Percentiles rank a stretch among this genome's conserved stretches.
These are phyloP conservation scores for Lepidium didymum DNA, from an alignment of 345 rosid species.

Conservation along the genomic window DNA sequence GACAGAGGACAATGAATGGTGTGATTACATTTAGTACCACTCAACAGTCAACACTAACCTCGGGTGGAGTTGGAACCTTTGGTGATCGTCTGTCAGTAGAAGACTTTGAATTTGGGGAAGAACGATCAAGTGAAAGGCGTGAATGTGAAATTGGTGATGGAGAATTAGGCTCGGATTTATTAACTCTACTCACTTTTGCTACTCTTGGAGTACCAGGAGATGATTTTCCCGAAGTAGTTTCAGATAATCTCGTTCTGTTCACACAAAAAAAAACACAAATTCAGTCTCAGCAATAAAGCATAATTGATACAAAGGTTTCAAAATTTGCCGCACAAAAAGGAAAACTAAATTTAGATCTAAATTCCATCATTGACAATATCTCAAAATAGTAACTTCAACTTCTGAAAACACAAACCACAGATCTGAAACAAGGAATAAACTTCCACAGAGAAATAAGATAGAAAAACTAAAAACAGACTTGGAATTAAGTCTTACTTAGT, in stretches of 20 bases:
- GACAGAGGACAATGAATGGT: neutral
- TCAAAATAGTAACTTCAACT: conserved; percentile 19
- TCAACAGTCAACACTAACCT: conserved; percentile 30
- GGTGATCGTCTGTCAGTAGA: conserved; percentile 57
- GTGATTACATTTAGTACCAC: neutral
- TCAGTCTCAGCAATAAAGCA: neutral
- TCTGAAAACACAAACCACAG: neutral
- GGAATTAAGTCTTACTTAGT: conserved; percentile 22
- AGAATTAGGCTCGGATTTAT: conserved; percentile 58
- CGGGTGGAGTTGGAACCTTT: conserved; percentile 57
- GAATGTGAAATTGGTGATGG: conserved; percentile 50
- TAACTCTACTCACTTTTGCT: conserved; percentile 41
- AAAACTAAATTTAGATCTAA: neutral
- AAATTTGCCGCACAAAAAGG: neutral
- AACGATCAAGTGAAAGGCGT: conserved; percentile 64
- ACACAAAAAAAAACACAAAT: neutral
- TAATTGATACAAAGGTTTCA: neutral
- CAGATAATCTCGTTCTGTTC: conserved; percentile 63
- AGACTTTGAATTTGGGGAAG: conserved; percentile 66
- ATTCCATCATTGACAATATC: conserved; percentile 13
- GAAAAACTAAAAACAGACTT: neutral
- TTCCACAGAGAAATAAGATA: neutral
- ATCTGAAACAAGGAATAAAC: conserved; percentile 1
- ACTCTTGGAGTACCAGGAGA: conserved; percentile 71
- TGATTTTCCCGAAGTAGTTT: conserved; percentile 55